Percentiles rank a stretch among this genome's conserved stretches.
Conservation (phyloP, 163 green algal genomes). For the Scenedesmus sp. region DNA sequence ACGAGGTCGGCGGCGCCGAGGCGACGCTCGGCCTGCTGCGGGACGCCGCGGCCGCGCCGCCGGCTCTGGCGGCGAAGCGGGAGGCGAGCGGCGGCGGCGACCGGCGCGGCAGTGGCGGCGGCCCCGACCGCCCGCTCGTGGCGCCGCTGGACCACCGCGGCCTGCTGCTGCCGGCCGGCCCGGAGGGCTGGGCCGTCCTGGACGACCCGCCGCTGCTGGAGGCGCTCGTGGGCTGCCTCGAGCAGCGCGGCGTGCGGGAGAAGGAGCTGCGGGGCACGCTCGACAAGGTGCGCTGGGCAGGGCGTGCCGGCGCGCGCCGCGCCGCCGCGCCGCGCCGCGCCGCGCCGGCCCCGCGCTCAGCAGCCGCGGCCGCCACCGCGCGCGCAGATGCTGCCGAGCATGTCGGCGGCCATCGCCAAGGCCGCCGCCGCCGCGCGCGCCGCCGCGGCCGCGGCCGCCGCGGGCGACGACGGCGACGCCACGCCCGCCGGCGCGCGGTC, state of each 20-base stretch:
- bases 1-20: constrained; percentile 27
- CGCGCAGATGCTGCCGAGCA: constrained; percentile 15
- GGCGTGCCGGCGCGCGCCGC: too few relatives aligned
- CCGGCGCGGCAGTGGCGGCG: neutral
- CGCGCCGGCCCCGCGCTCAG: too few relatives aligned
- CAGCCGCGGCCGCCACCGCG: too few relatives aligned
- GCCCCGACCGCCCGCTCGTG: neutral
- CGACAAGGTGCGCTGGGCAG: constrained; percentile 52
- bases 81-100: neutral
- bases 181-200: constrained; percentile 49
- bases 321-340: too few relatives aligned
- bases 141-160: constrained; percentile 39
- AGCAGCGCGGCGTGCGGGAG: constrained; percentile 70
- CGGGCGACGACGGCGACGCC: neutral
- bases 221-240: constrained; percentile 59
- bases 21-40: constrained; percentile 11
- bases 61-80: neutral
- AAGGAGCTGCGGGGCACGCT: constrained; percentile 58
- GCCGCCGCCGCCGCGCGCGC: constrained; percentile 17
- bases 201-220: constrained; percentile 59
- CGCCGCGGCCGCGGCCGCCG: constrained; percentile 12
- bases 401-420: constrained; percentile 26
- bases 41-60: constrained; percentile 2
- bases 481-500: neutral
- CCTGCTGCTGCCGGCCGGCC: constrained; percentile 49